These are phyloP conservation scores for Aspergillus udagawae DNA, from an alignment of 2,329 filamentous ascomycete species.

Conservation along the genomic window DNA sequence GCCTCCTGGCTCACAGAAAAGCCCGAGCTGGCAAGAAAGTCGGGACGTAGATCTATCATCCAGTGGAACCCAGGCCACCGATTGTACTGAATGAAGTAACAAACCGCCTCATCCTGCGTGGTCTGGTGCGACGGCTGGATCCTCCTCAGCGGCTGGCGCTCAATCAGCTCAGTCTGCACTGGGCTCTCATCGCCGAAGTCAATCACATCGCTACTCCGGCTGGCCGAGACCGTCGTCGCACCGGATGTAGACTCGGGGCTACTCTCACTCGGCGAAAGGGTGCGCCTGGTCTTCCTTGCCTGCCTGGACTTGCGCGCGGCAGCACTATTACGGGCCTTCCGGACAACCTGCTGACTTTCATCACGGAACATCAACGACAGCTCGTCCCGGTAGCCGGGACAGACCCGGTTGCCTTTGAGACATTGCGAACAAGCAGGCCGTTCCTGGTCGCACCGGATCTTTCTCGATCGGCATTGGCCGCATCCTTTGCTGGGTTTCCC, in stretches of 20 bases:
- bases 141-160: slow-evolving; percentile 14
- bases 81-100: slow-evolving; percentile 35
- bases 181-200: slow-evolving; percentile 20
- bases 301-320: slow-evolving; percentile 21
- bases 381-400: slow-evolving; percentile 62
- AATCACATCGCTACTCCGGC: slow-evolving; percentile 13
- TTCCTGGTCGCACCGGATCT: slow-evolving; percentile 56
- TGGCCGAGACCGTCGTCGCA: not conserved
- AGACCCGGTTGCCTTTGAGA: slow-evolving; percentile 55
- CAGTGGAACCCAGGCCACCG: slow-evolving; percentile 26
- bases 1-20: slow-evolving; percentile 25
- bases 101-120: slow-evolving; percentile 30
- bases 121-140: slow-evolving; percentile 24
- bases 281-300: slow-evolving; percentile 5
- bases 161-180: slow-evolving; percentile 11
- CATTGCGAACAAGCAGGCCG: slow-evolving; percentile 62
- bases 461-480: slow-evolving; percentile 40
- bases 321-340: slow-evolving; percentile 49
- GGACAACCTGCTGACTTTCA: slow-evolving; percentile 60
- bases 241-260: not conserved
- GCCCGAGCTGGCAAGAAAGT: slow-evolving; percentile 17
- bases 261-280: not conserved
- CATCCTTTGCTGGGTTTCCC: slow-evolving; percentile 45
- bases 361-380: slow-evolving; percentile 64
- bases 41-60: slow-evolving; percentile 20